phyloP scores from a whole-genome alignment of 106 monocot species.

The Cymbidium sinense region DNA sequence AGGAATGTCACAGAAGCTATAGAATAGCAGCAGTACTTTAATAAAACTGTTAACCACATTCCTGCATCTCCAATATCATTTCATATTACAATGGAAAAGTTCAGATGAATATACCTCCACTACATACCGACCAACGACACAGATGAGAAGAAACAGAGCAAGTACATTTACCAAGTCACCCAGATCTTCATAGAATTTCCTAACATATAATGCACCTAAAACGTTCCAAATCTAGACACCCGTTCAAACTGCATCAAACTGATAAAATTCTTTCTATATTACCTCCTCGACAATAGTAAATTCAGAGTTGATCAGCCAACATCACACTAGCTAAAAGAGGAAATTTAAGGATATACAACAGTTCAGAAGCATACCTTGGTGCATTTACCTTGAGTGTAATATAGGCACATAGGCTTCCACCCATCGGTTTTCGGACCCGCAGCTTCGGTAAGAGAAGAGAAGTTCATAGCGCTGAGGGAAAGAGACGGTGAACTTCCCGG shows the following conservation, averaged over 20 bases:
- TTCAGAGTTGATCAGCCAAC: background rate
- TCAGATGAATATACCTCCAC: background rate
- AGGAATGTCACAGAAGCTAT: background rate
- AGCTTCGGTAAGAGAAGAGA: background rate
- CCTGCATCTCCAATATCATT: background rate
- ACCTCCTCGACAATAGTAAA: background rate
- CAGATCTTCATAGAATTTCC: background rate
- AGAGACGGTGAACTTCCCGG: background rate
- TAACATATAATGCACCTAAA: background rate
- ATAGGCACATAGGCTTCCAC: conserved; percentile 31
- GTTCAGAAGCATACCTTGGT: conserved; percentile 12
- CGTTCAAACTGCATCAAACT: background rate
- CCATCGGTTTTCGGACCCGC: background rate
- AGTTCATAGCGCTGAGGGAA: background rate
- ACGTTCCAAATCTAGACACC: background rate
- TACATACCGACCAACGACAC: too few relatives aligned
- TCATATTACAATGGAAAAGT: background rate
- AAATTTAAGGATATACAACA: background rate
- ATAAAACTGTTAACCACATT: background rate
- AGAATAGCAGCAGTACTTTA: background rate
- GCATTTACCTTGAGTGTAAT: conserved; percentile 26
- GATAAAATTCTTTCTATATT: background rate
- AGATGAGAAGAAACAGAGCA: too few relatives aligned
- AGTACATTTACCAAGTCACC: background rate
- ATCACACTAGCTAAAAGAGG: background rate